A percentile compares a stretch with the other conserved stretches of the same genome.
These are phyloP conservation scores for Begonia masoniana DNA, from an alignment of 306 rosid species.

Conservation along the genomic window DNA sequence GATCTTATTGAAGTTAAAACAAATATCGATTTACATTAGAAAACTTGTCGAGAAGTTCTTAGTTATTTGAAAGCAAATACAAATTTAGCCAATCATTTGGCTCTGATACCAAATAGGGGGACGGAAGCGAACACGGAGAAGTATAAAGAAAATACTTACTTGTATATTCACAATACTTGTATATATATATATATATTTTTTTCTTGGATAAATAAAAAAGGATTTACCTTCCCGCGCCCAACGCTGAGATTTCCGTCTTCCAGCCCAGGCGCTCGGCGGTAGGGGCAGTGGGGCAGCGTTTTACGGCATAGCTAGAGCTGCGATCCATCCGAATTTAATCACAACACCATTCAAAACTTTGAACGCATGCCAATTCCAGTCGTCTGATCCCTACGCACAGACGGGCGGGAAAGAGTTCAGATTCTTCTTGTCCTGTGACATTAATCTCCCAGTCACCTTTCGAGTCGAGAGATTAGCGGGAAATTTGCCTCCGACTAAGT, in stretches of 20 bases:
- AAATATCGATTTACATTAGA: no score
- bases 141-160: no score
- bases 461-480: conserved; percentile 78
- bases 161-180: no score
- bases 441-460: conserved; percentile 79
- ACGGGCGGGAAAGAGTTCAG: conserved; percentile 90
- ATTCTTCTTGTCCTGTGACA: conserved; percentile 93
- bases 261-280: not conserved
- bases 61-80: no score
- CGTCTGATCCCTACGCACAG: not conserved
- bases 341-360: not conserved
- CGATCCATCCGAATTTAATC: not conserved
- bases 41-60: no score
- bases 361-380: not conserved
- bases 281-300: not conserved
- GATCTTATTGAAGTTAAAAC: no score
- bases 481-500: conserved; percentile 34
- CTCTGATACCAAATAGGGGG: no score
- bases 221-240: not conserved
- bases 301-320: not conserved
- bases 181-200: not conserved
- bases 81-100: no score
- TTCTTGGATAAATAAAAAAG: not conserved
- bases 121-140: no score
- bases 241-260: not conserved